A percentile compares a stretch with the other conserved stretches of the same genome.
phyloP scores from a whole-genome alignment of 176 grass and related monocot genomes.

The Triticum turgidum region DNA sequence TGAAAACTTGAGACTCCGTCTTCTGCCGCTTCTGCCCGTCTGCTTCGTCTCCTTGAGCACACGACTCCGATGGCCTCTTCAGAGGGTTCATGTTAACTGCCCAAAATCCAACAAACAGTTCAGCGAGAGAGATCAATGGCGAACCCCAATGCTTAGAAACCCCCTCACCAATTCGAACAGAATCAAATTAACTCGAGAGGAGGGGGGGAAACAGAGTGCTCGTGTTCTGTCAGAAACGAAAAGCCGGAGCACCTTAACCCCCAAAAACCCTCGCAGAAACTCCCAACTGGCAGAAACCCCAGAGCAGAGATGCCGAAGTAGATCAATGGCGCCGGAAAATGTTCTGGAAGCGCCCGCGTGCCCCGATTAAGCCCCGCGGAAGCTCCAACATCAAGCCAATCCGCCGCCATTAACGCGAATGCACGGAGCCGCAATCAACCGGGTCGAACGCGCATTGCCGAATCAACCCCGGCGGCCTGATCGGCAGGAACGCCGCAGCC shows the following conservation, averaged over 20 bases:
- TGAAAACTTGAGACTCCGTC: slow-evolving; percentile 25
- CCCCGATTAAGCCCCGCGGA: background rate
- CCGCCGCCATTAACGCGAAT: background rate
- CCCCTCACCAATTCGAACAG: background rate
- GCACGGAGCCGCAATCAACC: background rate
- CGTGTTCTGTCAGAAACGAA: too few relatives aligned
- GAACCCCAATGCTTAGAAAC: background rate
- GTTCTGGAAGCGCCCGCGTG: background rate
- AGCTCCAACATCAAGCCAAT: background rate
- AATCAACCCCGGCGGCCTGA: background rate
- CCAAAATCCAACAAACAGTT: background rate
- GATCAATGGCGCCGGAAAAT: background rate
- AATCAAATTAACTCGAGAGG: background rate
- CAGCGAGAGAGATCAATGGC: background rate
- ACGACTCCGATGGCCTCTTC: slow-evolving; percentile 34
- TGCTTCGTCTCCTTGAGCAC: slow-evolving; percentile 14
- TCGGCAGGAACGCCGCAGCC: background rate
- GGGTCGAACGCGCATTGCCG: background rate
- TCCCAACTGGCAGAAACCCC: background rate
- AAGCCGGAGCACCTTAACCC: too few relatives aligned
- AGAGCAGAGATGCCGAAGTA: background rate
- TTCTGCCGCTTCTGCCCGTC: slow-evolving; percentile 22
- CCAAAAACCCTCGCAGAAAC: background rate
- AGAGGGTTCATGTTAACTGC: slow-evolving; percentile 32
- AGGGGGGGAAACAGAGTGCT: too few relatives aligned